phyloP scores from a whole-genome alignment of 1,284 basidiomycete species.

The Caloboletus firmus region DNA sequence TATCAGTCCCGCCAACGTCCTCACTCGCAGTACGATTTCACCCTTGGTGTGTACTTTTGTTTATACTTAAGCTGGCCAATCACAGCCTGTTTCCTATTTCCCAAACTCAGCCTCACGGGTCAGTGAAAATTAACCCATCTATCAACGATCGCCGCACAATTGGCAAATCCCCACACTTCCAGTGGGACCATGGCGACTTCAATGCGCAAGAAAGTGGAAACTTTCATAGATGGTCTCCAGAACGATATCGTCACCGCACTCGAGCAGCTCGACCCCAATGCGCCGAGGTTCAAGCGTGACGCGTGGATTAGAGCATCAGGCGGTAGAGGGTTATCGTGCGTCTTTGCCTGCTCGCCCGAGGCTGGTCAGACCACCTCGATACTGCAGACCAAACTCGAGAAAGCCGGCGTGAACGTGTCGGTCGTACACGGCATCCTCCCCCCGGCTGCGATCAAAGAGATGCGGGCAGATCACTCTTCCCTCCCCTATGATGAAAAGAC shows the following conservation, averaged over 20 bases:
- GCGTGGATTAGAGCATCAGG: slow-evolving; percentile 84
- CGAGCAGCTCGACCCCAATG: slow-evolving; percentile 75
- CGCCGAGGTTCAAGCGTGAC: slow-evolving; percentile 82
- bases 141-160: not conserved
- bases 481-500: slow-evolving; percentile 65
- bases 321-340: slow-evolving; percentile 86
- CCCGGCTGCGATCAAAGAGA: slow-evolving; percentile 87
- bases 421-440: slow-evolving; percentile 89
- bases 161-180: not conserved
- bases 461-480: slow-evolving; percentile 88
- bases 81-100: too few species aligned
- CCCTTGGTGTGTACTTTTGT: too few species aligned
- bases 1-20: too few species aligned
- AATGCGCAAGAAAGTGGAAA: slow-evolving; percentile 82
- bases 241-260: slow-evolving; percentile 79
- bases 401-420: slow-evolving; percentile 95
- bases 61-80: too few species aligned
- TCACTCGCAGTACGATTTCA: too few species aligned
- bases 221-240: slow-evolving; percentile 81
- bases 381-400: slow-evolving; percentile 74
- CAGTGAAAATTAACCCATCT: not conserved
- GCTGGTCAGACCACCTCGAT: slow-evolving; percentile 26
- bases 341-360: slow-evolving; percentile 69
- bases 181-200: slow-evolving; percentile 20
- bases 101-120: not conserved